Conservation (phyloP, 148 eudicot genomes). For the Chenopodium berlandieri region DNA sequence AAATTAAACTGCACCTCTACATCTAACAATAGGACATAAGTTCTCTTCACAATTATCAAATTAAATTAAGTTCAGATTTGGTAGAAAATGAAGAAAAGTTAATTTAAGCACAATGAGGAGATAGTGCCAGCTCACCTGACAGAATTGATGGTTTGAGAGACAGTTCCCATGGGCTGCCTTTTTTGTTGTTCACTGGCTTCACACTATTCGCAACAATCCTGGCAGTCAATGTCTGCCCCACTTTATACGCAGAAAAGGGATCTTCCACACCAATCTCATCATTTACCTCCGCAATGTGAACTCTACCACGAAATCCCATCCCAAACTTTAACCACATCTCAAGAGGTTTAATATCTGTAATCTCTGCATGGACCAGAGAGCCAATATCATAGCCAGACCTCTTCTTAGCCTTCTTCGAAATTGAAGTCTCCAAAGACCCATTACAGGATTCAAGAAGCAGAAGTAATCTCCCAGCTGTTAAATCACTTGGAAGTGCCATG, state of each 20-base stretch:
- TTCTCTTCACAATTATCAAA: neutral
- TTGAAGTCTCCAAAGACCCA: constrained; percentile 56
- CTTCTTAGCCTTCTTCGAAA: constrained; percentile 72
- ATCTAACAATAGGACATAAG: neutral
- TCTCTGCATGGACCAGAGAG: constrained; percentile 77
- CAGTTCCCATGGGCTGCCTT: constrained; percentile 62
- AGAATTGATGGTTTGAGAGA: constrained; percentile 74
- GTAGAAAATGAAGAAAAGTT: neutral
- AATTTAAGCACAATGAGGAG: neutral
- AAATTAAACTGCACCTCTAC: neutral
- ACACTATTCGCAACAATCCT: constrained; percentile 57
- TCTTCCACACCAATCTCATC: constrained; percentile 56
- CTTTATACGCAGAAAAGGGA: constrained; percentile 59
- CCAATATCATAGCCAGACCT: constrained; percentile 69
- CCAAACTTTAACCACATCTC: constrained; percentile 91
- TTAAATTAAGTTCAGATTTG: neutral
- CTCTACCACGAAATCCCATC: constrained; percentile 66
- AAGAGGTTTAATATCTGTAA: constrained; percentile 82
- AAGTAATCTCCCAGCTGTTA: constrained; percentile 69
- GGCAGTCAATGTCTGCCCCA: constrained; percentile 84
- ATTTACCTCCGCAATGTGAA: constrained; percentile 75
- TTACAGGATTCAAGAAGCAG: constrained; percentile 68
- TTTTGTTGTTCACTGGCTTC: constrained; percentile 37
- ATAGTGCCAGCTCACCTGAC: constrained; percentile 41
- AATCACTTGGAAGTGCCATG: constrained; percentile 72